Base-by-base conservation (phyloP, 768 basidiomycete species). In the Fomitopsis serialis region DNA sequence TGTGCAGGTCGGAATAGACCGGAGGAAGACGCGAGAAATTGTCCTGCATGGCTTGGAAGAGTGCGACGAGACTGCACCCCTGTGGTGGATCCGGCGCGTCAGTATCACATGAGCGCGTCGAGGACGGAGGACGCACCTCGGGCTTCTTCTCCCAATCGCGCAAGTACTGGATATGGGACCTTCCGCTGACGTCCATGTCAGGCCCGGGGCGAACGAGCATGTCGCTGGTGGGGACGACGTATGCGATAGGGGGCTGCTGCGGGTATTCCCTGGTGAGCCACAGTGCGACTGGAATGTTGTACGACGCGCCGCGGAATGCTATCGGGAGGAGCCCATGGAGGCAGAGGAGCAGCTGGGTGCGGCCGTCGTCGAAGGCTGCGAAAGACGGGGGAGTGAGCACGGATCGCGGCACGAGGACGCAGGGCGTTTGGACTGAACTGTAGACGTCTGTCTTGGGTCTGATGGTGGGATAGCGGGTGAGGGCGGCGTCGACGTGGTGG, bases 261-360 rank as follows among this genome's bases (percentile, higher is more conserved):
- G 96, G 96, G 63, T 93, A 98, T 40, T 91, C 89, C 48, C 78
- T 78, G 2, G 92, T 78, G 40, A 98, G 60, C 94, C 95, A 98
- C 56, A 96, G 60, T 12, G 89, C 83, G 61, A 99, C 70, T 3
- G 97, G 97, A 61, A 98, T 98, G 68, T 99, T 92, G 76, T 99
- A 99, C 1, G 86, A 76, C 0, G 82, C 72, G 1, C 75, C 70
- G 46, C 87, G 79, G 72, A 83, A 96, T 0, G 79, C 69, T 60
- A 99, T 97, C 3, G 93, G 94, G 1, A 99, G 75, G 4, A 98
- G 80, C 10, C 97, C 97, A 64, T 97, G 90, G 2, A 96, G 61
- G 58, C 92, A 93, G 53, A 98, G 84, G 24, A 99, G 79, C 17
- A 98, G 78, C 63, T 95, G 92, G 0, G 92, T 87, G 35, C 96